phyloP scores from a whole-genome alignment of 805 yeast genomes.

The Candida hungchunana region DNA sequence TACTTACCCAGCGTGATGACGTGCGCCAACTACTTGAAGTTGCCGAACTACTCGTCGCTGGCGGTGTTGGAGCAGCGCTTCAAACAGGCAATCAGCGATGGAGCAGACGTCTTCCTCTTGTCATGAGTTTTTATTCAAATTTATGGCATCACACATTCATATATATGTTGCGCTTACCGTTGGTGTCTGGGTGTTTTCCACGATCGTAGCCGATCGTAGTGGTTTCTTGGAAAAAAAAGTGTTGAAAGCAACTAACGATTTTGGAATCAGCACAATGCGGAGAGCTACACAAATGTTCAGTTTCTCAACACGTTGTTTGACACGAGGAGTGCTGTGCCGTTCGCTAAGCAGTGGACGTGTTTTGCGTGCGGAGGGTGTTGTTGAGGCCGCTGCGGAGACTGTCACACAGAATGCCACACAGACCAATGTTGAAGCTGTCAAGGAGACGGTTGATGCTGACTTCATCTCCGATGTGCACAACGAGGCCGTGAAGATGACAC shows the following conservation, averaged over 20 bases:
- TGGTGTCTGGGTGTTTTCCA: no score
- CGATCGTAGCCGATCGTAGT: no score
- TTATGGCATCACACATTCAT: no score
- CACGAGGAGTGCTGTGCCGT: constrained; percentile 6
- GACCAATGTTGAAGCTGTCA: not conserved
- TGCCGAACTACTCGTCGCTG: constrained; percentile 73
- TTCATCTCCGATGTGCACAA: constrained; percentile 17
- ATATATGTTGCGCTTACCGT: no score
- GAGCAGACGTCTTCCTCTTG: constrained; percentile 80
- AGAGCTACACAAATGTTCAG: no score
- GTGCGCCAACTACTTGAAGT: constrained; percentile 88
- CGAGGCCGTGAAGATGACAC: constrained; percentile 17
- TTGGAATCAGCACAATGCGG: no score
- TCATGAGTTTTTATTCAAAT: no score
- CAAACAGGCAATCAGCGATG: constrained; percentile 74
- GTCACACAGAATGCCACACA: no score
- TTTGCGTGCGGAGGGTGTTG: constrained; percentile 3
- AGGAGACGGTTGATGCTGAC: constrained; percentile 12
- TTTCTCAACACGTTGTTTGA: no score
- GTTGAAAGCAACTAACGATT: no score
- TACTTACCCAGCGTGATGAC: constrained; percentile 97
- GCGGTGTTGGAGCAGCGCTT: constrained; percentile 57
- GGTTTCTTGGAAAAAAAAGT: no score
- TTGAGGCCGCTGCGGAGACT: not conserved
- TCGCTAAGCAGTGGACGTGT: constrained; percentile 6